Evolutionary conservation across 2,329 filamentous ascomycete species (phyloP), one percentile per base, ranked within the genome.

Genomic region (Aspergillus melleus): DNA sequence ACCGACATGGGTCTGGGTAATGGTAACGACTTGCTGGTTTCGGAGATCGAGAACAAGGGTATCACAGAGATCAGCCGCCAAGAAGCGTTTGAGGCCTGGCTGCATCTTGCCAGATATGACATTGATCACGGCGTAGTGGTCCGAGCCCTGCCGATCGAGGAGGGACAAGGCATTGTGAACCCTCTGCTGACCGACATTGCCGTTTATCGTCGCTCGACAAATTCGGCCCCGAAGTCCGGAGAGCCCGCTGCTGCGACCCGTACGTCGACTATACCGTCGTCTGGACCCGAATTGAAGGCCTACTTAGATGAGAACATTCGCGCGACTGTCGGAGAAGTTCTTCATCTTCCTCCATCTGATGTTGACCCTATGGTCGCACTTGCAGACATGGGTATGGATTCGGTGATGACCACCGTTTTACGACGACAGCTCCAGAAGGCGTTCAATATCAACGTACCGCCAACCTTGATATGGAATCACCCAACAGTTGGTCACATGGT

Each of bases 71-170:
- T 82, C 50, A 76, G 71, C 0, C 61, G 66, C 10, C 71, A 78
- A 1, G 79, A 81, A 55, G 79, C 69, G 0, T 80, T 81, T 65
- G 68, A 66, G 3, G 79, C 79, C 4, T 81, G 79, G 78, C 65
- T 73, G 32, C 67, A 79, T 57, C 46, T 79, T 4, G 65, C 64
- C 12, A 67, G 68, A 12, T 72, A 73, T 57, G 68, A 79, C 49
- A 68, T 74, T 5, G 73, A 74, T n/a, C 74, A 78, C 36, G 77
- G 66, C 2, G 76, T 79, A 3, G 74, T 81, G 0, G 63, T 75
- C 14, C 72, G 76, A 9, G 68, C 65, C 1, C 67, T 64, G 0
- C 54, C 68, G 1, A 60, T 79, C 0, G 73, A 76, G 2, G 66
- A 61, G 1, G 70, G 69, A 26, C 77, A 79, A 46, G 57, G 61